A percentile compares a stretch with the other conserved stretches of the same genome.
Evolutionary conservation across 208 protist species (phyloP).

Genomic region (Trypanosoma vivax): DNA sequence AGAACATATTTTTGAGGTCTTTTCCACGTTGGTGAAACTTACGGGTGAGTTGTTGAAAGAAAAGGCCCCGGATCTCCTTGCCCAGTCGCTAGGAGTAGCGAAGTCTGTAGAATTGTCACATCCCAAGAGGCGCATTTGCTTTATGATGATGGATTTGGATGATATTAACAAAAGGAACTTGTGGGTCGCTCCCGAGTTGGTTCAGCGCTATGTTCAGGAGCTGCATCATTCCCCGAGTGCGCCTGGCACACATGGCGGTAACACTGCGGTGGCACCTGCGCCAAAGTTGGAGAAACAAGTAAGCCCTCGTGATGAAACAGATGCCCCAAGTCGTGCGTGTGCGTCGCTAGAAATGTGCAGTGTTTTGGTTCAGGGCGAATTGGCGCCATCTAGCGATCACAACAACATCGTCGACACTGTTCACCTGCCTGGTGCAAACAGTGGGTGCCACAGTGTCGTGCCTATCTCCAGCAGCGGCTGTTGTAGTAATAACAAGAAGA

Average conservation of each 20-base stretch:
- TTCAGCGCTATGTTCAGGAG: constrained; percentile 15
- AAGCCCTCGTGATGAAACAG: neutral
- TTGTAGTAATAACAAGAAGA: neutral
- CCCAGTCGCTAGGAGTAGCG: constrained; percentile 47
- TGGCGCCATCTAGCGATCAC: too few species aligned
- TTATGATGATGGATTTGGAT: constrained; percentile 77
- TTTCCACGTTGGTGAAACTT: constrained; percentile 55
- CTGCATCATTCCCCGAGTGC: neutral
- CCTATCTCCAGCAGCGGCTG: neutral
- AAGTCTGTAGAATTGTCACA: constrained; percentile 56
- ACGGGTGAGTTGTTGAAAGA: constrained; percentile 33
- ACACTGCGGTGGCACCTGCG: neutral
- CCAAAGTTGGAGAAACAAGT: neutral
- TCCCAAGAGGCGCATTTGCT: constrained; percentile 55
- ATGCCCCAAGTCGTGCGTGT: too few species aligned
- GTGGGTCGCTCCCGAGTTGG: constrained; percentile 34
- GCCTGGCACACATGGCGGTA: neutral
- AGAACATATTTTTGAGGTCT: constrained; percentile 76
- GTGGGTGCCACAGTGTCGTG: constrained; percentile 15
- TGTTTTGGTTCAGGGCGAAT: too few species aligned
- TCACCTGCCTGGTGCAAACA: too few species aligned
- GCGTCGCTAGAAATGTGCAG: too few species aligned
- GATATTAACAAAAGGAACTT: constrained; percentile 44
- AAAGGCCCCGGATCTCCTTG: constrained; percentile 27
- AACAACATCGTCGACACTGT: too few species aligned